Percentiles rank a stretch among this genome's conserved stretches.
These are phyloP conservation scores for Trifolium subterraneum DNA, from an alignment of 306 rosid genomes.

Conservation along the genomic window DNA sequence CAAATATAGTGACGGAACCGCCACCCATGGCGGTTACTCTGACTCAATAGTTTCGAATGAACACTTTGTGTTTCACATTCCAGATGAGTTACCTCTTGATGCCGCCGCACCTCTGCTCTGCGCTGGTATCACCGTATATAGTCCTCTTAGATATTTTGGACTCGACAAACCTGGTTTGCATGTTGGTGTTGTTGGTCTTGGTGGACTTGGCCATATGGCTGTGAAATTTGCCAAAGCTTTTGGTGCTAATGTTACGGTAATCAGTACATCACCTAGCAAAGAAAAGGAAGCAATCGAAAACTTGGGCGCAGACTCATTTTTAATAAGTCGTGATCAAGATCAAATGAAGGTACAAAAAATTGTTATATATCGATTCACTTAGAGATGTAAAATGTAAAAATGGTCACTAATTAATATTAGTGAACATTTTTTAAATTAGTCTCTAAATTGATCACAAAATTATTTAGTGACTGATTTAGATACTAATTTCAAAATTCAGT, in stretches of 20 bases:
- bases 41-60: slow-evolving; percentile 54
- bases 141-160: slow-evolving; percentile 48
- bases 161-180: slow-evolving; percentile 50
- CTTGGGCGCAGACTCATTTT: slow-evolving; percentile 53
- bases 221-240: slow-evolving; percentile 66
- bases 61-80: slow-evolving; percentile 48
- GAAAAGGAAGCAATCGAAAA: slow-evolving; percentile 55
- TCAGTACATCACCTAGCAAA: slow-evolving; percentile 50
- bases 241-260: slow-evolving; percentile 46
- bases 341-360: slow-evolving; percentile 44
- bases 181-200: slow-evolving; percentile 50
- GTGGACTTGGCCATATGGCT: slow-evolving; percentile 58
- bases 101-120: slow-evolving; percentile 53
- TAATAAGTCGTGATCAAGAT: slow-evolving; percentile 50
- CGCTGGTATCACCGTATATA: slow-evolving; percentile 54
- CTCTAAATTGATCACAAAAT: too few relatives aligned
- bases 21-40: slow-evolving; percentile 59
- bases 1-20: slow-evolving; percentile 49
- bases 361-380: too few relatives aligned
- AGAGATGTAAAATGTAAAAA: too few relatives aligned
- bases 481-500: too few relatives aligned
- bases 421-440: background rate
- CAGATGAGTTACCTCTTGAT: slow-evolving; percentile 47
- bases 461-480: background rate
- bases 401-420: background rate